Base-by-base conservation (phyloP, 257 asterid genomes). In the Penstemon eatonii region DNA sequence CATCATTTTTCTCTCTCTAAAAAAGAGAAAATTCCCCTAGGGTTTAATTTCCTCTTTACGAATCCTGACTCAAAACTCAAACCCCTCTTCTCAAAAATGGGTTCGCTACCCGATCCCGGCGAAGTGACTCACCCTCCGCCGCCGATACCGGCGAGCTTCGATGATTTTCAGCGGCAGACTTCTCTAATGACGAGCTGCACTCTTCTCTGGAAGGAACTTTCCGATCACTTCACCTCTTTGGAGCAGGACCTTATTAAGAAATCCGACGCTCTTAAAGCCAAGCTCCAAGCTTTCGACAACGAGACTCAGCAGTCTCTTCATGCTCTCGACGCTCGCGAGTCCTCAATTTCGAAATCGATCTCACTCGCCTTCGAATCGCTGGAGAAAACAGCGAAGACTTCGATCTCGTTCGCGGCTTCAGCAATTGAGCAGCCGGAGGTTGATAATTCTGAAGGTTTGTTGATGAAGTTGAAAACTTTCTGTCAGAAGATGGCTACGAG, bases 141-240 rank as follows among this genome's bases (percentile, higher is more conserved):
- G 25, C 68, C 75, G 71, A 81, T 87, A 63, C 73, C 76, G 70
- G 89, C 96, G 85, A 87, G 96, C 69, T 88, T 91, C 80, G 99
- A 94, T 69, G 97, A 94, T 53, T 94, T 94, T 70, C 97, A 91
- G 86, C 86, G 97, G 64, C 99, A 94, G 80, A 81, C 99, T 15
- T 94, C 99, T 41, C 82, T 91, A 44, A 94, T 94, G 99, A 94
- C 99, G 7, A 89, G 96, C 84, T 94, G 99, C 75, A 94, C 99
- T 3, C 96, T 94, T 18, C 96, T 94, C 50, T 94, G 99, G 99
- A 94, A 91, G 56, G 99, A 94, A 36, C 92, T 94, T 67, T 89
- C 99, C 73, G 99, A 94, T 76, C 99, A 94, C 67, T 94, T 94
- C 88, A 76, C 87, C 39, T 73, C 96, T 0, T 91, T 94, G 4